Percentiles rank a stretch among this genome's conserved stretches.
phyloP scores from a whole-genome alignment of 1,139 yeast genomes.

The Taiozyma onychis region DNA sequence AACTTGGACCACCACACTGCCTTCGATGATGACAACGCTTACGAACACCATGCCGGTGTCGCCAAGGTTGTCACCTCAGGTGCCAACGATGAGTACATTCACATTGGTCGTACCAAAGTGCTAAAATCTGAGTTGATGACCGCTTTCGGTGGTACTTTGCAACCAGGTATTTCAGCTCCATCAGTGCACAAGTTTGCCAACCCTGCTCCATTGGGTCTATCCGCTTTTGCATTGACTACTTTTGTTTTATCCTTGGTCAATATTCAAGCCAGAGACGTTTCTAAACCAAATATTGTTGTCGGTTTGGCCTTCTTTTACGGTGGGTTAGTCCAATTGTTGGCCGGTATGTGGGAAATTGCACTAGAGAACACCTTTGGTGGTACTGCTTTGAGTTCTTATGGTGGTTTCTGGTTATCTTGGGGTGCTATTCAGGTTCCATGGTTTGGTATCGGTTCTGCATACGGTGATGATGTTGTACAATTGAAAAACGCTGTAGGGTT shows the following conservation, averaged over 20 bases:
- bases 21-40: conserved; percentile 1
- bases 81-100: conserved; percentile 50
- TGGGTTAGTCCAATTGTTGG: conserved; percentile 68
- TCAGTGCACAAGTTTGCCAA: conserved; percentile 40
- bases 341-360: conserved; percentile 58
- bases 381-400: conserved; percentile 61
- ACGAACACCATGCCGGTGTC: conserved; percentile 10
- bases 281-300: conserved; percentile 47
- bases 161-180: conserved; percentile 54
- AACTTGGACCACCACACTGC: conserved; percentile 12
- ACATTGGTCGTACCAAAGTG: conserved; percentile 69
- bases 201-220: conserved; percentile 66
- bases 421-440: conserved; percentile 58
- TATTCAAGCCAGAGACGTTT: conserved; percentile 44
- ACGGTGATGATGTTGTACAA: conserved; percentile 33
- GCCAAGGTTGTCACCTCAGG: conserved; percentile 32
- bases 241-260: conserved; percentile 54
- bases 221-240: conserved; percentile 64
- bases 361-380: conserved; percentile 74
- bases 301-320: conserved; percentile 84
- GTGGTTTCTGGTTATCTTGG: conserved; percentile 67
- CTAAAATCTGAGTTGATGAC: conserved; percentile 46
- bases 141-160: conserved; percentile 59
- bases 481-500: conserved; percentile 49
- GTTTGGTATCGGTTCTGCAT: conserved; percentile 56